Base-by-base conservation (phyloP, 106 monocot species). In the Xerophyta viscosa region DNA sequence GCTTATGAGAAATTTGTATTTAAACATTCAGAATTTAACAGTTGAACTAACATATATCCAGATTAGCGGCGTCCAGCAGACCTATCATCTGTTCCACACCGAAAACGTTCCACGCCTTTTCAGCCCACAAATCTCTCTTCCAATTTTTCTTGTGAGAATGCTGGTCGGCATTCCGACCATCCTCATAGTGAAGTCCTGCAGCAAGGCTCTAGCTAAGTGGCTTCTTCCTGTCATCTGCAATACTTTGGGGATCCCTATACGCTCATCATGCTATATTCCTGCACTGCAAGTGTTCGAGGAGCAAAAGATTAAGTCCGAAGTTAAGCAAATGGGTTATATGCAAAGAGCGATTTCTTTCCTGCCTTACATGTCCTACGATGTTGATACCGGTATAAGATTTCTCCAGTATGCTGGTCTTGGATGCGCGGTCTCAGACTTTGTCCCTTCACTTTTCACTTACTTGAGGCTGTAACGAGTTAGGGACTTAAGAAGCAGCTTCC, bases 191-290 rank as follows among this genome's bases (percentile, higher is more conserved):
- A 94, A 94, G 58, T 88, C 84, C 67, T 94, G 94, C 78, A 84
- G 81, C 72, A 94, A 94, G 67, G 94, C 94, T 1, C 54, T 84
- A 9, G 60, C 88, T 0, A 94, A 88, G 64, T 94, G 94, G 94
- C 49, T 88, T 31, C 84, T 94, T 24, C 94, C 94, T 6, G 43
- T 84, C 20, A 24, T 88, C 13, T 84, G 84, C 81, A 71, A 69
- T 55, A 78, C 81, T 27, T 10, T 94, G 45, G 77, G 77, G 45
- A 70, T 94, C 47, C 88, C 84, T 0, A 73, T 88, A 41, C 72
- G 67, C 50, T 94, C 94, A 6, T 84, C 94, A 0, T 77, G 81
- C 72, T 94, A 94, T 17, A 59, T 94, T 28, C 78, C 84, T 0
- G 44, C 80, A 13, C 64, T 94, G 12, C 87, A 77, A 67, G 73